Evolutionary conservation across 176 grass and related monocot species (phyloP), one percentile per base, ranked within the genome.

Genomic region (Chrysopogon serrulatus): DNA sequence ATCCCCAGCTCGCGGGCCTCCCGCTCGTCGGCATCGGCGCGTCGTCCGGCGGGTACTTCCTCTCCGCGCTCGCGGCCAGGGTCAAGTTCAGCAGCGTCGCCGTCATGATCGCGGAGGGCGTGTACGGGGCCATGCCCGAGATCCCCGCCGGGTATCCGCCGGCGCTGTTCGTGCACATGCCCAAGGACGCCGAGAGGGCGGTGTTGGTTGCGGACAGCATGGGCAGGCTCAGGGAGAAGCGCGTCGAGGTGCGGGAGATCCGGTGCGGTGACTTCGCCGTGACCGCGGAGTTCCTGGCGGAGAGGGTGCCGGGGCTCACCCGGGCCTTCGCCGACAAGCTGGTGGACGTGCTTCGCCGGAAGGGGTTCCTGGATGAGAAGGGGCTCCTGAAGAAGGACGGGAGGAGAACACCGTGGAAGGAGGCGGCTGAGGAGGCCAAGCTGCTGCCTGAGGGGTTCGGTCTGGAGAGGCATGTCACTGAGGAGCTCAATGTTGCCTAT

Each of bases 141-240:
- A 59, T 98, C 73, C 85, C 80, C 1, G 40, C 83, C n/a, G 45
- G 73, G 32, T 95, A 98, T 68, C 91, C 96, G 6, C 93, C 96
- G 48, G 84, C 91, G 65, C 89, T 98, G 85, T 98, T 95, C 83
- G 91, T 98, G 67, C 96, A 95, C 76, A 98, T 98, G 96, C 83
- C 90, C 51, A 95, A 87, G 82, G 93, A 98, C 74, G 59, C 16
- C 6, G 39, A 54, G 16, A 90, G 80, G 71, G 88, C 84, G 62
- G 59, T 3, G 37, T 36, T 15, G 68, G 84, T 98, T 47, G 73
- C 37, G 62, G 32, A 32, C 15, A 98, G 65, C 68, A 77, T 95
- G 59, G 83, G 5, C 56, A 70, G 53, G 69, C 89, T 98, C 83
- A 92, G 18, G 64, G 80, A 65, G 65, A 86, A 77, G 59, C 73